Conservation (phyloP, 495 filamentous ascomycete species). For the Aspergillus funiculosus region DNA sequence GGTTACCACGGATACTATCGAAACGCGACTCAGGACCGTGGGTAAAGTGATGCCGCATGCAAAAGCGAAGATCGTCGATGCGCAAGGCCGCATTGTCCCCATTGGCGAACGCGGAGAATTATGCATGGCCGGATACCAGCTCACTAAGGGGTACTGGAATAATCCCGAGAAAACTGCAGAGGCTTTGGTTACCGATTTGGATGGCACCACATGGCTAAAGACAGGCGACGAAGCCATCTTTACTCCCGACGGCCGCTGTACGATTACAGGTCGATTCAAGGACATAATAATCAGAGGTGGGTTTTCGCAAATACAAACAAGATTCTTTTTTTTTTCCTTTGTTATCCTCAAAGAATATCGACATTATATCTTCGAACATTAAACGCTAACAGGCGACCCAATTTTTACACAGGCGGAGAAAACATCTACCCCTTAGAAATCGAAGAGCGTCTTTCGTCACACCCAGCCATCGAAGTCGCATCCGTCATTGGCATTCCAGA, state of each 20-base stretch:
- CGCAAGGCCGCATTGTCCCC: slow-evolving; percentile 52
- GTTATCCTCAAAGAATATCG: background rate
- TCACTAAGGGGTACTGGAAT: slow-evolving; percentile 65
- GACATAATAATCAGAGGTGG: slow-evolving; percentile 75
- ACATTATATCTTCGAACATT: background rate
- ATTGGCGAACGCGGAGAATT: slow-evolving; percentile 57
- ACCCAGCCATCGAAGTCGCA: slow-evolving; percentile 50
- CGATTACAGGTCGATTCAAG: slow-evolving; percentile 70
- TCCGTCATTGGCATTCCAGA: slow-evolving; percentile 60
- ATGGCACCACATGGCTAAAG: slow-evolving; percentile 57
- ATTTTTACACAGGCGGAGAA: slow-evolving; percentile 51
- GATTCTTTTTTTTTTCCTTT: background rate
- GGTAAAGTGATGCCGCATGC: slow-evolving; percentile 64
- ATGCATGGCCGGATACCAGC: slow-evolving; percentile 62
- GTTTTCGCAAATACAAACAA: background rate
- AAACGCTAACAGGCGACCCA: background rate
- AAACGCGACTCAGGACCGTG: slow-evolving; percentile 54
- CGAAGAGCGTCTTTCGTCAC: slow-evolving; percentile 57
- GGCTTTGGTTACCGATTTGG: slow-evolving; percentile 51
- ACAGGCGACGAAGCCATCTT: slow-evolving; percentile 68
- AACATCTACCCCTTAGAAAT: slow-evolving; percentile 76
- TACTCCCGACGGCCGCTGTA: slow-evolving; percentile 56
- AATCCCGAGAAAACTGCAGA: slow-evolving; percentile 65
- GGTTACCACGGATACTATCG: slow-evolving; percentile 57
- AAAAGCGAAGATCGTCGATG: slow-evolving; percentile 60